Base-by-base conservation (phyloP, 75 land plant genomes). In the Gnetum montanum region DNA sequence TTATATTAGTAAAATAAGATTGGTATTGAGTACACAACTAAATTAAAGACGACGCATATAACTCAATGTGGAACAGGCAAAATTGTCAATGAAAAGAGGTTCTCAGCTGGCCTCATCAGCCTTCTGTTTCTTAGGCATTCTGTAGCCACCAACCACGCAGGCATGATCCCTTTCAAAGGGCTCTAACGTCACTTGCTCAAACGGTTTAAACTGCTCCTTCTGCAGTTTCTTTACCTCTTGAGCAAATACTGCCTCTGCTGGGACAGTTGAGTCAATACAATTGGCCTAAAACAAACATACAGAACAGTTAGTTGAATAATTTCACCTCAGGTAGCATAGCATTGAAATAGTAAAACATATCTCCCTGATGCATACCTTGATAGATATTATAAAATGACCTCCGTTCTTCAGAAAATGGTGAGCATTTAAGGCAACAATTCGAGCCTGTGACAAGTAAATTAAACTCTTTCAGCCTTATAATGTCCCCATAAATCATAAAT, bases 101-200 rank as follows among this genome's bases (percentile, higher is more conserved):
- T n/a, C n/a, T n/a, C n/a, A n/a, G n/a, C n/a, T n/a, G n/a, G 54
- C 54, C 0, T 4, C 54, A n/a, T 15, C 64, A 15, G 70, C 63
- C 40, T 85, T 85, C 34, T 71, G 71, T 44, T 88, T 89, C 73
- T 85, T 89, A 12, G 90, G 83, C 68, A 81, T 47, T 3, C 95
- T 29, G 71, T 89, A 89, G 8, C 73, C 86, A 49, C 95, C 95
- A 20, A 89, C 90, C 43, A 89, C 95, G 71, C 95, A 85, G 36
- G 95, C 95, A 66, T 89, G 90, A 49, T 89, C 95, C 34, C 95
- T 66, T 70, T 89, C 95, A 58, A 78, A 89, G 1, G 95, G 95
- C 35, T 89, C 95, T 34, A 89, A 63, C 20, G 95, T 89, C 18
- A 89, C 90, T 47, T 84, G 95, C 69, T 89, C 95, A 7, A 35